Evolutionary conservation across 352 stramenopile species (phyloP), one percentile per base, ranked within the genome.

Genomic region (Pythium brassicae): DNA sequence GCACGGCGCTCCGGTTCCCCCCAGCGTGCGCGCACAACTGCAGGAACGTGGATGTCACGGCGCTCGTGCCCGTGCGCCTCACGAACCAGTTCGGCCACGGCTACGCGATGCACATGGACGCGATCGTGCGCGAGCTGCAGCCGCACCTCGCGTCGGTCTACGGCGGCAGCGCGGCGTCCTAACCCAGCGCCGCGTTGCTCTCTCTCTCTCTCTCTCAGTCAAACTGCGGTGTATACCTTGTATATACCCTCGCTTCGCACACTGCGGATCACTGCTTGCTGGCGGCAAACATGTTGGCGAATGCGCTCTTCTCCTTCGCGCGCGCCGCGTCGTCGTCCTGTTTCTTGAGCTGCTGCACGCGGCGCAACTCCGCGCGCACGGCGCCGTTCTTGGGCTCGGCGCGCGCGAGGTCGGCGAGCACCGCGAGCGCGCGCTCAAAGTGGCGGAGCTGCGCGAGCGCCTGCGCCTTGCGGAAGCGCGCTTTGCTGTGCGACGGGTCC

Each of bases 31-130:
- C 58, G 9, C 50, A 34, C 49, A 66, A 58, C 40, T 53, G 55
- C 22, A 51, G 72, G 14, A 90, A 94, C 49, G 66, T 94, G 20
- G 81, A 92, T 19, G 81, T 94, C 14, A 83, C 82, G 26, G 72
- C 83, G 40, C 60, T 91, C 17, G 68, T 94, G 29, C 60, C 69
- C 7, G 72, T 82, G 25, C 61, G 68, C 27, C 53, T 86, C 43
- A 67, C 76, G 42, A 92, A 82, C 50, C 78, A 88, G 59, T 91
- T 94, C 45, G 84, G 84, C 19, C 84, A 94, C 63, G 82, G 80
- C 63, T 94, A 94, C 66, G 65, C 66, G 7, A 65, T 64, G 5
- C 74, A 85, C 59, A 94, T 94, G 84, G 74, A 76, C 19, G 50
- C 55, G 17, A 86, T 92, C 50, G 67, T 71, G 49, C 35, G 50